Percentiles rank a stretch among this genome's conserved stretches.
These are phyloP conservation scores for Acer negundo DNA, from an alignment of 345 rosid species.

Conservation along the genomic window DNA sequence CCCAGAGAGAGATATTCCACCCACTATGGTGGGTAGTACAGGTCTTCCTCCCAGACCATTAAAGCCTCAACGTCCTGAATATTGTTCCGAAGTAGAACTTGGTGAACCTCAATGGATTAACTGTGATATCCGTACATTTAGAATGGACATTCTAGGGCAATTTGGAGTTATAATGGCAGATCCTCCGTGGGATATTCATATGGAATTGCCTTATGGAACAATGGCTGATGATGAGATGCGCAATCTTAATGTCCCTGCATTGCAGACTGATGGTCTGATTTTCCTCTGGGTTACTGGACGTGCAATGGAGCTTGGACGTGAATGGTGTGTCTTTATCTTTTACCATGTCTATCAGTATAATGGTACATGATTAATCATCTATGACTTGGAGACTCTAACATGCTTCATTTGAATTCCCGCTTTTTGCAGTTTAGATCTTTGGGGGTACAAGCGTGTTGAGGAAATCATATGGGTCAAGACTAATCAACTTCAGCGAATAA, in stretches of 20 bases:
- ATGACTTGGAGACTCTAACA: neutral
- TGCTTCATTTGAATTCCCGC: conserved; percentile 7
- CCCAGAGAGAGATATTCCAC: conserved; percentile 74
- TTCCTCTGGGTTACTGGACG: conserved; percentile 99
- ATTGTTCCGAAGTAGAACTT: conserved; percentile 95
- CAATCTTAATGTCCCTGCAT: conserved; percentile 92
- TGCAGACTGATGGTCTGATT: conserved; percentile 96
- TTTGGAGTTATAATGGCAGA: conserved; percentile 99
- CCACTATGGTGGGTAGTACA: conserved; percentile 43
- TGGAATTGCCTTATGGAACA: conserved; percentile 99
- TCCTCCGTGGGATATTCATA: conserved; percentile 99
- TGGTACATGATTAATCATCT: neutral
- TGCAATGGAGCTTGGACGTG: conserved; percentile 99
- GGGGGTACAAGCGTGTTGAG: conserved; percentile 97
- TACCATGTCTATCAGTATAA: neutral
- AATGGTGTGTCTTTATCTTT: conserved; percentile 53
- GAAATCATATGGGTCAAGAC: conserved; percentile 98
- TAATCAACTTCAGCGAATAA: conserved; percentile 95
- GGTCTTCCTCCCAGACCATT: conserved; percentile 69
- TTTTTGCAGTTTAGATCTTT: conserved; percentile 76
- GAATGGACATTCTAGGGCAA: conserved; percentile 97
- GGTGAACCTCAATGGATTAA: conserved; percentile 98
- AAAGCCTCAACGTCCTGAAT: conserved; percentile 89
- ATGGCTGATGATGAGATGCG: conserved; percentile 99
- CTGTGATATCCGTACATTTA: conserved; percentile 84